Evolutionary conservation across 371 early-diverging fungal species (phyloP), one percentile per base, ranked within the genome.

Genomic region (Mycotypha africana): DNA sequence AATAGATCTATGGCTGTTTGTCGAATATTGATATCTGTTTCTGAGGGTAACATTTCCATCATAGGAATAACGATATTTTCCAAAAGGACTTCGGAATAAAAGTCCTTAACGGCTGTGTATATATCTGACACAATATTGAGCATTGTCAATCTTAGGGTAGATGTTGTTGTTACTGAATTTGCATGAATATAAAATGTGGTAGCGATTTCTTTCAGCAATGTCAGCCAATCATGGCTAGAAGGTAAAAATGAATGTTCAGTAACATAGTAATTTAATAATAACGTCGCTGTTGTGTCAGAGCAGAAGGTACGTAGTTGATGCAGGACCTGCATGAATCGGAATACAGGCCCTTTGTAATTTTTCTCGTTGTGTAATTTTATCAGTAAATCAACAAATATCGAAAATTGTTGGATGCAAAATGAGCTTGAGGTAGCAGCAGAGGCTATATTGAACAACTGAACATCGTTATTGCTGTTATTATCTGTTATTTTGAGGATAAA

Each of bases 161-260:
- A 12, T 19, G 49, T 56, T 2, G 37, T 40, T 14, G 49, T 40
- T 6, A 44, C 28, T 1, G 57, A 56, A 38, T 48, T 59, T 26
- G 46, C 70, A 49, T 60, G 45, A 47, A 79, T 74, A 31, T 74
- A 82, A 36, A 82, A 88, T 4, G 74, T 59, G 15, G 71, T 67
- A 32, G 74, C 66, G 14, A 82, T 49, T 39, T 77, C 76, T 28
- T 64, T 58, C 15, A 87, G 58, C n/a, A 68, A 53, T 15, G 62
- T 67, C 8, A 83, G 50, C 82, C 85, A 87, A 49, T 70, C 53
- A 10, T 78, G 66, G 22, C 81, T 74, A 19, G 82, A 84, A 10
- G 88, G 84, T 21, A 82, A 66, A 30, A 86, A 67, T 6, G 65
- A 47, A 26, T 86, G 84, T 33, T 84, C 82, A 0, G 52, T 46